phyloP scores from a whole-genome alignment of 345 rosid genomes.

The Tarenaya hassleriana region DNA sequence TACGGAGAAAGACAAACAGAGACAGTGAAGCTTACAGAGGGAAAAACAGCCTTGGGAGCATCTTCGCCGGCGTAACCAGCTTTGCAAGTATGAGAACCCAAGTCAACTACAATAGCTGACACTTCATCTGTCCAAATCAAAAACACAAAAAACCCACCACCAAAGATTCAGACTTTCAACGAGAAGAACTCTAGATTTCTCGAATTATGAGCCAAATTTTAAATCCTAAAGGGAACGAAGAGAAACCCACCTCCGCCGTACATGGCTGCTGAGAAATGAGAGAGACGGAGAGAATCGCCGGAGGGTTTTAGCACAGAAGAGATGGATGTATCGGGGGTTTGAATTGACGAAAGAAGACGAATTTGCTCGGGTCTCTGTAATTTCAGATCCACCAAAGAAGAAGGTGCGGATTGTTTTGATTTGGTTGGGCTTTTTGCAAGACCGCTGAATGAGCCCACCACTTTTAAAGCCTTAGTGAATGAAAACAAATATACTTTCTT shows the following conservation, averaged over 20 bases:
- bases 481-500: too few relatives aligned
- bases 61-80: constrained; percentile 99
- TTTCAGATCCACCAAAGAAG: too few relatives aligned
- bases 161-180: too few relatives aligned
- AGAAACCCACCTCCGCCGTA: constrained; percentile 17
- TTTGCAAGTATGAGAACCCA: constrained; percentile 97
- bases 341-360: too few relatives aligned
- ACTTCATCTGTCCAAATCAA: constrained; percentile 67
- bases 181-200: not conserved
- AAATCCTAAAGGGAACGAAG: not conserved
- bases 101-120: constrained; percentile 93
- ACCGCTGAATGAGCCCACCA: too few relatives aligned
- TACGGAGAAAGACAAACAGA: not conserved
- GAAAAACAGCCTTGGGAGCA: constrained; percentile 98
- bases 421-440: too few relatives aligned
- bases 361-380: too few relatives aligned
- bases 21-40: constrained; percentile 56
- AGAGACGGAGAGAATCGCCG: not conserved
- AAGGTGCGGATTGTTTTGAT: too few relatives aligned
- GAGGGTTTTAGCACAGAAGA: not conserved
- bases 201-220: not conserved
- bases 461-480: too few relatives aligned
- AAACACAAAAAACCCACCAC: too few relatives aligned
- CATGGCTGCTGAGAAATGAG: constrained; percentile 13
- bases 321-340: too few relatives aligned